These are phyloP conservation scores for Westerdykella ornata DNA, from an alignment of 2,329 filamentous ascomycete species.

Conservation along the genomic window DNA sequence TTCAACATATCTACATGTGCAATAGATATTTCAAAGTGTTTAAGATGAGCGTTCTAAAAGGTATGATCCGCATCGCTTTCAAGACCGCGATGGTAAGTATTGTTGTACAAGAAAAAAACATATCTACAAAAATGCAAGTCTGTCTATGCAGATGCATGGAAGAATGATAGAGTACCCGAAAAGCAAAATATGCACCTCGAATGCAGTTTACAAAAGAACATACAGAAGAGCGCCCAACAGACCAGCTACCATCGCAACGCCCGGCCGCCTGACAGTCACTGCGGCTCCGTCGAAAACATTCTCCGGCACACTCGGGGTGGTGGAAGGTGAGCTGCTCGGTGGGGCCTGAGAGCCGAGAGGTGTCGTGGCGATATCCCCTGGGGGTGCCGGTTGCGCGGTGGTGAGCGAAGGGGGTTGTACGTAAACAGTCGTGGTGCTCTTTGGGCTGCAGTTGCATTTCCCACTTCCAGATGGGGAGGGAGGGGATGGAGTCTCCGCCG, in stretches of 20 bases:
- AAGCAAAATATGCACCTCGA: slow-evolving; percentile 1
- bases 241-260: slow-evolving; percentile 16
- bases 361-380: not conserved
- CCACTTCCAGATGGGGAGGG: too few relatives aligned
- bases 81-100: too few relatives aligned
- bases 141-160: too few relatives aligned
- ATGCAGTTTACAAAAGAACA: slow-evolving; percentile 17
- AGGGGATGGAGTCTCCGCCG: too few relatives aligned
- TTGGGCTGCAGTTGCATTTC: slow-evolving; percentile 14
- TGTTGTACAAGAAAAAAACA: too few relatives aligned
- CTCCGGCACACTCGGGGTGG: slow-evolving; percentile 17
- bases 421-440: slow-evolving; percentile 23
- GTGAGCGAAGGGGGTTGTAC: slow-evolving; percentile 6
- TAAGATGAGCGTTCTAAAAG: too few relatives aligned
- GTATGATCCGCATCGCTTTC: too few relatives aligned
- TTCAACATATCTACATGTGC: too few relatives aligned
- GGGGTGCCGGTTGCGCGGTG: slow-evolving; percentile 2
- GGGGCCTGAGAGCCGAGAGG: too few relatives aligned
- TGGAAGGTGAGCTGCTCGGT: slow-evolving; percentile 10
- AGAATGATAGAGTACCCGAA: too few relatives aligned
- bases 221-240: slow-evolving; percentile 13
- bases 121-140: too few relatives aligned
- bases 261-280: slow-evolving; percentile 10
- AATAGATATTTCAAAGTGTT: too few relatives aligned
- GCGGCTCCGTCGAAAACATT: slow-evolving; percentile 23